A percentile compares a stretch with the other conserved stretches of the same genome.
Conservation (phyloP, 495 filamentous ascomycete genomes). For the Neurospora discreta region DNA sequence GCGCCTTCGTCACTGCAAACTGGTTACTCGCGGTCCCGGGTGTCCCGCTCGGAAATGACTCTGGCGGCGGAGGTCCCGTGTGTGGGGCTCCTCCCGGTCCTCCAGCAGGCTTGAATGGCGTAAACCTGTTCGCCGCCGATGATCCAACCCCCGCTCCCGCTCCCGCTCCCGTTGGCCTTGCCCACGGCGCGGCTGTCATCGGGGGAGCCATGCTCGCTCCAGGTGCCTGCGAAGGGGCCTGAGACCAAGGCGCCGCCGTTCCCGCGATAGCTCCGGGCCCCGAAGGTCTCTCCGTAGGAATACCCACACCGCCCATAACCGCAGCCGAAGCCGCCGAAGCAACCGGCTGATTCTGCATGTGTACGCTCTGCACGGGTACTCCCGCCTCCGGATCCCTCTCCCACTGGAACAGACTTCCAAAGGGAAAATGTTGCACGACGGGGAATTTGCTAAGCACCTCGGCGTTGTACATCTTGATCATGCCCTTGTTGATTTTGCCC, state of each 20-base stretch:
- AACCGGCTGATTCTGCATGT: constrained; percentile 48
- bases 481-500: constrained; percentile 99
- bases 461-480: constrained; percentile 95
- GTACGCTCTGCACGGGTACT: constrained; percentile 34
- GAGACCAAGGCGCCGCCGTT: constrained; percentile 32
- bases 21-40: constrained; percentile 20
- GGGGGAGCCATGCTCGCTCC: not conserved
- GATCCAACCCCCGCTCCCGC: not conserved
- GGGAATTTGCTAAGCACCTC: constrained; percentile 91
- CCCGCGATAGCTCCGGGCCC: constrained; percentile 6
- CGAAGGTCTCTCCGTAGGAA: not conserved
- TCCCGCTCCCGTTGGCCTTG: not conserved
- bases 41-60: constrained; percentile 12
- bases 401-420: constrained; percentile 81
- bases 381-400: constrained; percentile 57
- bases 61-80: constrained; percentile 13
- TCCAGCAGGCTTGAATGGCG: constrained; percentile 7
- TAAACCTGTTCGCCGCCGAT: not conserved
- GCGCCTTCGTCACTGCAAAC: constrained; percentile 23
- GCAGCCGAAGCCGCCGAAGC: constrained; percentile 8
- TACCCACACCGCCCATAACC: constrained; percentile 2
- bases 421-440: constrained; percentile 94
- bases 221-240: constrained; percentile 19
- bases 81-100: constrained; percentile 12
- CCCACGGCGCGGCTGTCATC: constrained; percentile 19